phyloP scores from a whole-genome alignment of 1,139 yeast species.

The Candida dubliniensis region DNA sequence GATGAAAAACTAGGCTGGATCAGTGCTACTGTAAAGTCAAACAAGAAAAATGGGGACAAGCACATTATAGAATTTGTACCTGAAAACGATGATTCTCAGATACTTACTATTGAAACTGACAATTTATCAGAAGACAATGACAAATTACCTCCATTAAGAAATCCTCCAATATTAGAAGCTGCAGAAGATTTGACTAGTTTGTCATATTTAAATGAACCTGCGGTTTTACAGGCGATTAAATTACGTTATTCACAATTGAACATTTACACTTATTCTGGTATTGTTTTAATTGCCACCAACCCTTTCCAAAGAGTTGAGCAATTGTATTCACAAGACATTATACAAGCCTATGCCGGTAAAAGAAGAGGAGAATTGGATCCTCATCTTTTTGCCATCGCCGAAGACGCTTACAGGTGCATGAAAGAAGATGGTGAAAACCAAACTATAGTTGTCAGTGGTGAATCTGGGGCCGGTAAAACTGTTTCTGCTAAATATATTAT shows the following conservation, averaged over 20 bases:
- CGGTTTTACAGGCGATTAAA: slow-evolving; percentile 90
- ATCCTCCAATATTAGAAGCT: slow-evolving; percentile 91
- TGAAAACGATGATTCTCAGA: slow-evolving; percentile 55
- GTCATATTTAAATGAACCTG: slow-evolving; percentile 93
- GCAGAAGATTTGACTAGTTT: slow-evolving; percentile 92
- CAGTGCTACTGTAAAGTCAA: slow-evolving; percentile 74
- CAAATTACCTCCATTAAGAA: slow-evolving; percentile 79
- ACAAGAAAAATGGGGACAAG: slow-evolving; percentile 49
- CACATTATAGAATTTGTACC: slow-evolving; percentile 59
- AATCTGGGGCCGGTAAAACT: slow-evolving; percentile 98
- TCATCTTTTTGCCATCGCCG: slow-evolving; percentile 96
- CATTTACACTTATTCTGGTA: slow-evolving; percentile 95
- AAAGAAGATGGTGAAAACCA: slow-evolving; percentile 80
- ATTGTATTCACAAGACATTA: slow-evolving; percentile 85
- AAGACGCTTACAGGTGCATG: slow-evolving; percentile 97
- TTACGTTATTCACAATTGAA: slow-evolving; percentile 85
- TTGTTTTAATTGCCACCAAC: slow-evolving; percentile 93
- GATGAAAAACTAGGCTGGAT: slow-evolving; percentile 89
- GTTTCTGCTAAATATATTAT: slow-evolving; percentile 96
- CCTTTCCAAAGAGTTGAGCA: slow-evolving; percentile 94
- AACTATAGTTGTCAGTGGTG: slow-evolving; percentile 96
- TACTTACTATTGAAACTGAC: slow-evolving; percentile 55
- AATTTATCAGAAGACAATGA: slow-evolving; percentile 49
- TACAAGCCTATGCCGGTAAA: slow-evolving; percentile 91
- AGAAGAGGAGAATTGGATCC: slow-evolving; percentile 95